Evolutionary conservation across 805 yeast species (phyloP).

Genomic region (Cyberlindnera mississippiensis): DNA sequence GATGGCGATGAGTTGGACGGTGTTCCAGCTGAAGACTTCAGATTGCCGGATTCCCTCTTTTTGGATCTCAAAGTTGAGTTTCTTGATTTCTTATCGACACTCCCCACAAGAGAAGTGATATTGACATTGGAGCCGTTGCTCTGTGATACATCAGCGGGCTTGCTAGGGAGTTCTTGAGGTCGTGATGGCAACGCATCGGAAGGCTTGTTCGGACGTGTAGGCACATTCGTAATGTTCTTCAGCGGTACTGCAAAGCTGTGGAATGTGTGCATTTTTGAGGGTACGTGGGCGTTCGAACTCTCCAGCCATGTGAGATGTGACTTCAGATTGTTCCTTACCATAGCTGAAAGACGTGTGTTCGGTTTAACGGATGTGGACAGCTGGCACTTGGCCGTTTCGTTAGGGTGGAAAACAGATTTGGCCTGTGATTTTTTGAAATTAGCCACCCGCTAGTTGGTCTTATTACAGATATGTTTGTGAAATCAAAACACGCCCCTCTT

Average conservation of each 20-base stretch:
- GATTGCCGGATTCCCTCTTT: slow-evolving; percentile 18
- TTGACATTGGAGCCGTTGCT: slow-evolving; percentile 1
- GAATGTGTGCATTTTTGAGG: slow-evolving; percentile 14
- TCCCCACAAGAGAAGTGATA: slow-evolving; percentile 7
- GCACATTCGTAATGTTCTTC: slow-evolving; percentile 3
- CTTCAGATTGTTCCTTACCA: slow-evolving; percentile 28
- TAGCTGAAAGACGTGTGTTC: too few relatives aligned
- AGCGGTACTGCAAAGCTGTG: slow-evolving; percentile 11
- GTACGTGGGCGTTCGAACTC: slow-evolving; percentile 21
- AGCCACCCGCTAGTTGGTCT: too few relatives aligned
- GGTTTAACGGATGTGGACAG: too few relatives aligned
- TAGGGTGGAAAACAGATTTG: too few relatives aligned
- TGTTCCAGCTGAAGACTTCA: slow-evolving; percentile 11
- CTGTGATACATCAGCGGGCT: neutral
- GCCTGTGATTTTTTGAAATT: too few relatives aligned
- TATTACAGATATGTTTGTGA: too few relatives aligned
- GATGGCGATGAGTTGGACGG: slow-evolving; percentile 9
- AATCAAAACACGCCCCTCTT: too few relatives aligned
- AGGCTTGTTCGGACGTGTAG: neutral
- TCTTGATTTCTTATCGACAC: slow-evolving; percentile 11
- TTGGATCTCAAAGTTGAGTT: slow-evolving; percentile 19
- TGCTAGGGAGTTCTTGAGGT: neutral
- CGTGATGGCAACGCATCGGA: neutral
- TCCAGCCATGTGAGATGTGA: slow-evolving; percentile 28
- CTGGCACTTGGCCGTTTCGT: too few relatives aligned